Evolutionary conservation across 495 filamentous ascomycete species (phyloP).

Genomic region (Letharia columbiana): DNA sequence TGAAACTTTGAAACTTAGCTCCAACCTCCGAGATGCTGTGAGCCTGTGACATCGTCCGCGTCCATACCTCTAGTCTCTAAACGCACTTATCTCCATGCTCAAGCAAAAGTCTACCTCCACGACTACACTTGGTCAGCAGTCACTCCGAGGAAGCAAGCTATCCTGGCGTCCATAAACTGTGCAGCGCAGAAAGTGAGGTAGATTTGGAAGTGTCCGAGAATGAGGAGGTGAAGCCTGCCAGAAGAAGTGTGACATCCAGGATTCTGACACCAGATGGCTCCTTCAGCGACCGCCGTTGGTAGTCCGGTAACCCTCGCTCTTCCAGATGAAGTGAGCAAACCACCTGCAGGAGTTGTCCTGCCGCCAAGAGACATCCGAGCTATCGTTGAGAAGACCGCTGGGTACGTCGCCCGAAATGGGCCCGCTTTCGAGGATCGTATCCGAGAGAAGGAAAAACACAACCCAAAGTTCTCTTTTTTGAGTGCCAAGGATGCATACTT

Average conservation of each 20-base stretch:
- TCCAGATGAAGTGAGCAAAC: constrained; percentile 54
- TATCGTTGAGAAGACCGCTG: constrained; percentile 92
- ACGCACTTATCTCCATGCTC: background rate
- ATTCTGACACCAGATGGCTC: constrained; percentile 35
- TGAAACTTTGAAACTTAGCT: constrained; percentile 1
- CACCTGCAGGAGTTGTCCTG: constrained; percentile 73
- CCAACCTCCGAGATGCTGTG: background rate
- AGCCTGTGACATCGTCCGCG: no score
- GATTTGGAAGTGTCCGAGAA: constrained; percentile 32
- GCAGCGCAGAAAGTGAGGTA: background rate
- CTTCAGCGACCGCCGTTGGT: constrained; percentile 53
- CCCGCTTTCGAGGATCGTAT: constrained; percentile 80
- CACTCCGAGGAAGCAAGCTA: background rate
- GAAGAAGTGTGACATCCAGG: constrained; percentile 25
- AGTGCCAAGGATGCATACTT: constrained; percentile 74
- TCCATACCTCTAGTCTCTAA: background rate
- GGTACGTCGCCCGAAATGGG: constrained; percentile 81
- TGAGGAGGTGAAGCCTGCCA: constrained; percentile 23
- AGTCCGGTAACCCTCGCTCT: constrained; percentile 36
- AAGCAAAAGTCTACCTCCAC: background rate
- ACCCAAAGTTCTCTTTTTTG: constrained; percentile 88
- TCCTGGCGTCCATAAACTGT: background rate
- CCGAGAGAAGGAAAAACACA: constrained; percentile 73
- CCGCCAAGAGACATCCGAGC: constrained; percentile 75
- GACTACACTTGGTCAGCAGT: background rate